Conservation (phyloP, 257 asterid species). For the Agastache rugosa region DNA sequence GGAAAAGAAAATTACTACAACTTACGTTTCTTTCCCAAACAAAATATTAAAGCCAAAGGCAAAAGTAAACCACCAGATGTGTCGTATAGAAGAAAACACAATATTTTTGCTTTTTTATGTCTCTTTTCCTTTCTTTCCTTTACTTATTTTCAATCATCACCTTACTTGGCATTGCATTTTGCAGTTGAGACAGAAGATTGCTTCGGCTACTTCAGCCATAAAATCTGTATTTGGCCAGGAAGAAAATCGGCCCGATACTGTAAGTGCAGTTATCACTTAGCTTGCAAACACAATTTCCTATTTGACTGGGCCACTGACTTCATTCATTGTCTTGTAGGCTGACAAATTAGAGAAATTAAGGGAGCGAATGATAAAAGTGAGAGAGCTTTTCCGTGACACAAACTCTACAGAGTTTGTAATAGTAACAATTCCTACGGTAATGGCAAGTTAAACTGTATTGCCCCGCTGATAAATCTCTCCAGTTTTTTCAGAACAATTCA, state of each 20-base stretch:
- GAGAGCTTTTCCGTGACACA: conserved; percentile 94
- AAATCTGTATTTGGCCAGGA: conserved; percentile 96
- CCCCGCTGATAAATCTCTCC: background rate
- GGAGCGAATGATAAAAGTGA: conserved; percentile 96
- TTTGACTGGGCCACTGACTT: conserved; percentile 33
- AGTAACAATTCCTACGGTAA: conserved; percentile 99
- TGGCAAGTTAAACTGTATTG: conserved; percentile 9
- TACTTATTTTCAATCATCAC: background rate
- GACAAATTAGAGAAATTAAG: conserved; percentile 85
- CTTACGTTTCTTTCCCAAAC: no score
- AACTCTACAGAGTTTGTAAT: conserved; percentile 85
- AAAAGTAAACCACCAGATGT: background rate
- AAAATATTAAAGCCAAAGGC: background rate
- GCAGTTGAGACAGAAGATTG: conserved; percentile 88
- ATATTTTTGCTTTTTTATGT: conserved; percentile 1
- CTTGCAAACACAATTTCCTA: conserved; percentile 21
- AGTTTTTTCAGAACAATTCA: conserved; percentile 6
- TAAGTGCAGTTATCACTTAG: conserved; percentile 46
- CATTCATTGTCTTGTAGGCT: conserved; percentile 54
- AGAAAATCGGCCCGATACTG: conserved; percentile 61
- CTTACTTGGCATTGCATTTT: conserved; percentile 34
- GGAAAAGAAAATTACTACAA: background rate
- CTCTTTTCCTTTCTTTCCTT: background rate
- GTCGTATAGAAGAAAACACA: background rate
- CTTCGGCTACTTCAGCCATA: conserved; percentile 95